A percentile compares a stretch with the other conserved stretches of the same genome.
Evolutionary conservation across 148 eudicot species (phyloP).

Genomic region (Silene conica): DNA sequence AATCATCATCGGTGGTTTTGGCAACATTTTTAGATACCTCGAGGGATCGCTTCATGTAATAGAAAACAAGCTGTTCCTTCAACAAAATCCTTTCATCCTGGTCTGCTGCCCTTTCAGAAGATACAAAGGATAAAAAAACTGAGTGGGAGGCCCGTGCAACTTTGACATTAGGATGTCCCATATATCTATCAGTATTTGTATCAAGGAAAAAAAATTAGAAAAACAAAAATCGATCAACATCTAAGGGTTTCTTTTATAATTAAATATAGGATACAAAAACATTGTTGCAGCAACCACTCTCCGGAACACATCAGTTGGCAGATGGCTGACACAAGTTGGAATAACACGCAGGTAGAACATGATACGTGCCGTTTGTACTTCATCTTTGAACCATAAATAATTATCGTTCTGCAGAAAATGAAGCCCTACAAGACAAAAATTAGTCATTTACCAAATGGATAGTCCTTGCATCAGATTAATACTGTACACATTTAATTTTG

Average conservation of each 20-base stretch:
- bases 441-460: neutral
- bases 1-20: conserved; percentile 12
- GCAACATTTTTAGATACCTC: conserved; percentile 47
- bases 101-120: conserved; percentile 63
- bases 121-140: conserved; percentile 62
- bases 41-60: conserved; percentile 78
- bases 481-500: neutral
- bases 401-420: conserved; percentile 35
- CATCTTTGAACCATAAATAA: conserved; percentile 69
- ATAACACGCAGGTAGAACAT: conserved; percentile 80
- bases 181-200: conserved; percentile 49
- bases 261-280: conserved; percentile 78
- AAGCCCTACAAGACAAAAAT: conserved; percentile 37
- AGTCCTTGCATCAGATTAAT: neutral
- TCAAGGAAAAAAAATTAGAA: conserved; percentile 42
- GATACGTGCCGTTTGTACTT: conserved; percentile 81
- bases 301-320: conserved; percentile 59
- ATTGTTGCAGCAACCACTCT: conserved; percentile 65
- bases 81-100: conserved; percentile 54
- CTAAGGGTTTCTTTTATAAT: neutral
- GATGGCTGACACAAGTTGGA: conserved; percentile 63
- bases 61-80: conserved; percentile 93
- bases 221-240: neutral
- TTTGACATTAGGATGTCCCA: conserved; percentile 83
- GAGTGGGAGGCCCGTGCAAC: conserved; percentile 53